Evolutionary conservation across 139 green algal genomes (phyloP).

Genomic region (Pseudopediastrum boryanum): DNA sequence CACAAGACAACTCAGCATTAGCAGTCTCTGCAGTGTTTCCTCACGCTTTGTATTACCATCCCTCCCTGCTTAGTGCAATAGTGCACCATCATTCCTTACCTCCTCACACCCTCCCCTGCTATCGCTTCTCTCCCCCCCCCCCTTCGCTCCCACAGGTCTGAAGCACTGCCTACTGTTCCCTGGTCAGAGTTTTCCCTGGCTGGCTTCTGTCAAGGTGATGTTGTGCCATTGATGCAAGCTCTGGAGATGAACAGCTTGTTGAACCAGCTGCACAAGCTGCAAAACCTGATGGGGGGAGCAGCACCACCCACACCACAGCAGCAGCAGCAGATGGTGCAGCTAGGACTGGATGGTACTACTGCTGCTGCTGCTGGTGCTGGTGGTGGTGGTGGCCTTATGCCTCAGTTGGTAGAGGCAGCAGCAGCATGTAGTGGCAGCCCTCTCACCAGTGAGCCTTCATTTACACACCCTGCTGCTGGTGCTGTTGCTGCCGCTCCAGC

Average conservation of each 20-base stretch:
- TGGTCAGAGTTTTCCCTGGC: neutral
- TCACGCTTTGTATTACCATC: too few species aligned
- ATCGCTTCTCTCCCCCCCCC: too few species aligned
- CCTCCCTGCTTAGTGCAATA: too few species aligned
- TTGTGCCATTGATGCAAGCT: constrained; percentile 10
- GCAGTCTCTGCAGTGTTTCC: too few species aligned
- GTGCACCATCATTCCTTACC: too few species aligned
- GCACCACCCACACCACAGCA: neutral
- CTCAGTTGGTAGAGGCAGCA: neutral
- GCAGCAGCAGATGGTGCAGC: constrained; percentile 9
- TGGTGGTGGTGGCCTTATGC: neutral
- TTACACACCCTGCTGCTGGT: neutral
- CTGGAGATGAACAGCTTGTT: constrained; percentile 21
- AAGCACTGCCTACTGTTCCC: neutral
- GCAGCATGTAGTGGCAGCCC: neutral
- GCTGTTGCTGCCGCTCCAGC: neutral
- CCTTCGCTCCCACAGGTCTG: constrained; percentile 8
- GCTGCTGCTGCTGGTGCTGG: neutral
- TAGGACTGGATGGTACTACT: neutral
- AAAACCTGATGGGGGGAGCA: constrained; percentile 16
- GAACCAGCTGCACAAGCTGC: neutral
- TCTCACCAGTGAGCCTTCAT: too few species aligned
- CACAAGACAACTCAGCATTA: too few species aligned
- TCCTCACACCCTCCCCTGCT: too few species aligned
- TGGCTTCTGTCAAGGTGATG: constrained; percentile 1